Evolutionary conservation across 2,329 filamentous ascomycete species (phyloP).

Genomic region (Botrytis fragariae): DNA sequence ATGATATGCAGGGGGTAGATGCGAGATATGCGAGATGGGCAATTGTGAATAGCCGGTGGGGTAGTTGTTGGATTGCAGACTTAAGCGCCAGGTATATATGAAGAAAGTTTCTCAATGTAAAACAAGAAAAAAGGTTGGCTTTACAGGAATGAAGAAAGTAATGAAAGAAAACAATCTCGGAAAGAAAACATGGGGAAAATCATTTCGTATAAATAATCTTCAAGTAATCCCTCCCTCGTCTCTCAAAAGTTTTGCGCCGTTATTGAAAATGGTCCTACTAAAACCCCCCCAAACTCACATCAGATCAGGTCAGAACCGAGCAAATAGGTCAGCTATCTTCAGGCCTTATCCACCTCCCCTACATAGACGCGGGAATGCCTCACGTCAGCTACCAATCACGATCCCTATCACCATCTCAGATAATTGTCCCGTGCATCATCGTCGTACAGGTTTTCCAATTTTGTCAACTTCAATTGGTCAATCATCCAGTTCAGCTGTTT

Average conservation of each 20-base stretch:
- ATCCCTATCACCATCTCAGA: not conserved
- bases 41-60: not conserved
- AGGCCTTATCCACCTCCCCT: not conserved
- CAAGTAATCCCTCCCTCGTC: not conserved
- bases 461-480: not conserved
- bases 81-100: not conserved
- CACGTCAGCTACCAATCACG: constrained; percentile 20
- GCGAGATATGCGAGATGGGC: not conserved
- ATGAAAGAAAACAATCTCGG: not conserved
- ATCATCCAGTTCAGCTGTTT: not conserved
- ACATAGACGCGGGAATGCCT: constrained; percentile 7
- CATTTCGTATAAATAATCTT: constrained; percentile 15
- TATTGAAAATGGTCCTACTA: not conserved
- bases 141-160: not conserved
- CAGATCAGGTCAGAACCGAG: constrained; percentile 7
- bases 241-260: not conserved
- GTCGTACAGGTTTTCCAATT: not conserved
- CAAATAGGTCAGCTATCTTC: not conserved
- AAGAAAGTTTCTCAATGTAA: not conserved
- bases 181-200: not conserved
- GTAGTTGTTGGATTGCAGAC: not conserved
- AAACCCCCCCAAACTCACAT: not conserved
- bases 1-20: constrained; percentile 6
- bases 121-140: not conserved
- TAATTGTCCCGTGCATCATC: not conserved